These are phyloP conservation scores for Naganishia vishniacii DNA, from an alignment of 768 basidiomycete species.

Conservation along the genomic window DNA sequence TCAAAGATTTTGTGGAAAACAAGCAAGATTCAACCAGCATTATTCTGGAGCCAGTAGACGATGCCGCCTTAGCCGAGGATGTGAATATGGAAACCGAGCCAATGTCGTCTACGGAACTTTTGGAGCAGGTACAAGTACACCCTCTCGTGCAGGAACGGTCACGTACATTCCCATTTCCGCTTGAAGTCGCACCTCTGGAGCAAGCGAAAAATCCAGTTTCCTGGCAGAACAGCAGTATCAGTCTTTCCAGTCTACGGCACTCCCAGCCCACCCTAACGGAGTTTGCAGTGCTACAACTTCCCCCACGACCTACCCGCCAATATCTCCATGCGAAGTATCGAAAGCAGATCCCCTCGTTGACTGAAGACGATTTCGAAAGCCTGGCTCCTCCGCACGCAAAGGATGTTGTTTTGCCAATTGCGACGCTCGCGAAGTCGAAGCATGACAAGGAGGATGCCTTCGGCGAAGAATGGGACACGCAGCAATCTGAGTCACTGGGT, in stretches of 20 bases:
- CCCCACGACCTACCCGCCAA: neutral
- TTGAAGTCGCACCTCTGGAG: neutral
- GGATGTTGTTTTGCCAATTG: neutral
- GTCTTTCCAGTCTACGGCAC: neutral
- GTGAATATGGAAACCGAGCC: neutral
- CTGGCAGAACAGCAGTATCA: neutral
- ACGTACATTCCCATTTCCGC: neutral
- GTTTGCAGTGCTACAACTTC: neutral
- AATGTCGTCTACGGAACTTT: neutral
- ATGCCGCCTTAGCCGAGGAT: neutral
- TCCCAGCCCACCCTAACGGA: neutral
- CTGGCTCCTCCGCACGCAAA: neutral
- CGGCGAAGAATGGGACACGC: neutral
- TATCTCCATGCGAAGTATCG: neutral
- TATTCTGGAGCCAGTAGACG: neutral
- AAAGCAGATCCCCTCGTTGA: neutral
- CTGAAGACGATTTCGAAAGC: neutral
- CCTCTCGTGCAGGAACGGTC: neutral
- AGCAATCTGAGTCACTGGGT: neutral
- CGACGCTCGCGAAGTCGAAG: neutral
- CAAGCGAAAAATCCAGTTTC: neutral
- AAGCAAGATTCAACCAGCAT: no score
- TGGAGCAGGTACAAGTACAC: no score
- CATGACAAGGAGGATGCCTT: neutral
- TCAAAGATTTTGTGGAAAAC: no score